phyloP scores from a whole-genome alignment of 345 rosid species.

The Brassica cretica region DNA sequence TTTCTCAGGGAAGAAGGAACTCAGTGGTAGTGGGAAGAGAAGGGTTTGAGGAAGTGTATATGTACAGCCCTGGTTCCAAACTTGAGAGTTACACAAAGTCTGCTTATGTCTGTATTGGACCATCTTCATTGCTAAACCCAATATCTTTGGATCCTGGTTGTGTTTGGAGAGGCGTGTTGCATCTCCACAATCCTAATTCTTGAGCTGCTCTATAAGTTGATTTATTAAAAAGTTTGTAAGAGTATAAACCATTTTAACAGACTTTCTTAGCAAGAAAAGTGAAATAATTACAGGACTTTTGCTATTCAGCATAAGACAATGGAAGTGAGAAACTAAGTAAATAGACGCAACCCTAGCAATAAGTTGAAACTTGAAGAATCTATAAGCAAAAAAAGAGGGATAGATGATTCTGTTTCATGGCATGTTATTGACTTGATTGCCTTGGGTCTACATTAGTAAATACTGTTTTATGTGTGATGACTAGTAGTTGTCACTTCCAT shows the following conservation, averaged over 20 bases:
- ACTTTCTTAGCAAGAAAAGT: not conserved
- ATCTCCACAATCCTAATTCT: slow-evolving; percentile 70
- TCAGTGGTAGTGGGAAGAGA: slow-evolving; percentile 66
- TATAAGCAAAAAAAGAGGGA: no score
- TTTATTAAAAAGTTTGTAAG: not conserved
- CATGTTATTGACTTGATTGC: no score
- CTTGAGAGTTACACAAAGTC: slow-evolving; percentile 68
- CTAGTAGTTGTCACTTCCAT: no score
- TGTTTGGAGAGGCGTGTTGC: slow-evolving; percentile 69
- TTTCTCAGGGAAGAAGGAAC: slow-evolving; percentile 75
- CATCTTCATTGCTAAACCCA: slow-evolving; percentile 64
- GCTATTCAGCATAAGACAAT: no score
- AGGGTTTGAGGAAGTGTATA: slow-evolving; percentile 72
- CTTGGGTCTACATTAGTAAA: no score
- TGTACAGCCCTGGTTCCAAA: slow-evolving; percentile 80
- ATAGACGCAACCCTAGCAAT: no score
- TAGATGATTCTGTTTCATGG: no score
- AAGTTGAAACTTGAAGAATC: no score
- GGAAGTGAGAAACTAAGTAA: no score
- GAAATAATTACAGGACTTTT: not conserved
- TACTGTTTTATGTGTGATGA: no score
- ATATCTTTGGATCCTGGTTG: slow-evolving; percentile 57
- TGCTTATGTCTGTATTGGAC: slow-evolving; percentile 70
- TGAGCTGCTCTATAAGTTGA: no score
- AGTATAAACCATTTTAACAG: not conserved